phyloP scores from a whole-genome alignment of 2,329 filamentous ascomycete genomes.

The Aspergillus flavus region DNA sequence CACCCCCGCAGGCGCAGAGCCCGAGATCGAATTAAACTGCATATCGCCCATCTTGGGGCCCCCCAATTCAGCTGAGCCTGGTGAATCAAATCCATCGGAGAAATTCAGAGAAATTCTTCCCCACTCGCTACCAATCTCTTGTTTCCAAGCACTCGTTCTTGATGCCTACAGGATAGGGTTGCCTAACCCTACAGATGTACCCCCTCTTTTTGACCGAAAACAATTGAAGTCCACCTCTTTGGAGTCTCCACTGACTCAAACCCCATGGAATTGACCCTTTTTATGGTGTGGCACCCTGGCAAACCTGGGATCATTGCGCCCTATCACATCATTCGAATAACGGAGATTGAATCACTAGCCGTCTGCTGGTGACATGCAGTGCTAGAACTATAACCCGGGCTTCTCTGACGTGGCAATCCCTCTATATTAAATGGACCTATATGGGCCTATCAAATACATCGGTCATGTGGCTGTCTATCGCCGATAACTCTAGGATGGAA shows the following conservation, averaged over 20 bases:
- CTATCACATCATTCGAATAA: conserved; percentile 17
- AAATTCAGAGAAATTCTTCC: not conserved
- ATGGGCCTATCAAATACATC: conserved; percentile 12
- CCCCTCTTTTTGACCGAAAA: not conserved
- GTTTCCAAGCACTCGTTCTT: not conserved
- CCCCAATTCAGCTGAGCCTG: conserved; percentile 20
- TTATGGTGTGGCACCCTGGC: conserved; percentile 11
- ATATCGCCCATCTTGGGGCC: not conserved
- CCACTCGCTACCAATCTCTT: not conserved
- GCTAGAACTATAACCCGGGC: conserved; percentile 14
- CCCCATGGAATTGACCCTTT: conserved; percentile 10
- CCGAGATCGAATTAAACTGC: conserved; percentile 16
- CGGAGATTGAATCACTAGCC: conserved; percentile 12
- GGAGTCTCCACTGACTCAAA: conserved; percentile 11
- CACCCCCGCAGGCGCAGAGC: conserved; percentile 17
- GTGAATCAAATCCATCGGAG: conserved; percentile 11
- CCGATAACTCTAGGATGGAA: conserved; percentile 8
- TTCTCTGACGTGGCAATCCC: conserved; percentile 38
- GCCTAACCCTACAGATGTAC: conserved; percentile 1
- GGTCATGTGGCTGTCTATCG: conserved; percentile 17
- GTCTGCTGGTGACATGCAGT: conserved; percentile 13
- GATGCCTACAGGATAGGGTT: not conserved
- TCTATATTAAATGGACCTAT: conserved; percentile 13
- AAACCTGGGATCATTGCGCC: conserved; percentile 7
- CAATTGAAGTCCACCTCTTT: not conserved